A percentile compares a stretch with the other conserved stretches of the same genome.
phyloP scores from a whole-genome alignment of 805 yeast species.

The Wickerhamiella siamensis region DNA sequence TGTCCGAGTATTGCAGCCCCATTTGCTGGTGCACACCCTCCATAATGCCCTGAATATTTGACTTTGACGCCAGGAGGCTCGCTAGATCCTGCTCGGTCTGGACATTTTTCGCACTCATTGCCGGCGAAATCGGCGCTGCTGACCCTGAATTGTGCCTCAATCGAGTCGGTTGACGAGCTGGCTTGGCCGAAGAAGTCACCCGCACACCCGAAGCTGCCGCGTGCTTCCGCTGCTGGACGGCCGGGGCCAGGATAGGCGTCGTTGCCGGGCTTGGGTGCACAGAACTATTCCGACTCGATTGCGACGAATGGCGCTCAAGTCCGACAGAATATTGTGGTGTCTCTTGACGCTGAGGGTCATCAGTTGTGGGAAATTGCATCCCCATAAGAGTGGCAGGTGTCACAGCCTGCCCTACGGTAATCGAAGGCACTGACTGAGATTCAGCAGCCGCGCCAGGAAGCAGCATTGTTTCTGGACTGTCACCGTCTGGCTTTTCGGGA shows the following conservation, averaged over 20 bases:
- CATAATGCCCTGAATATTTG: slow-evolving; percentile 30
- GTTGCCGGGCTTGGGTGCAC: neutral
- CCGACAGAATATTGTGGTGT: neutral
- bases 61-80: slow-evolving; percentile 24
- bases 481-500: slow-evolving; percentile 1
- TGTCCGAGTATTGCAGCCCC: slow-evolving; percentile 30
- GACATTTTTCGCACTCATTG: neutral
- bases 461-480: neutral
- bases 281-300: neutral
- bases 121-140: slow-evolving; percentile 1
- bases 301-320: neutral
- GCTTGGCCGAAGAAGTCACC: neutral
- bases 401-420: neutral
- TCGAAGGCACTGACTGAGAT: neutral
- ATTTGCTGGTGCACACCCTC: slow-evolving; percentile 31
- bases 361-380: neutral
- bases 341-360: neutral
- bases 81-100: slow-evolving; percentile 1
- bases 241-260: neutral
- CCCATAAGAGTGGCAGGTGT: slow-evolving; percentile 3
- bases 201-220: neutral
- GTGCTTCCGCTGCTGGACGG: neutral
- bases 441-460: slow-evolving; percentile 1
- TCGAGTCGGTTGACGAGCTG: neutral
- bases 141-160: no score